Base-by-base conservation (phyloP, 1,284 basidiomycete species). In the Ceratobasidium sp. region DNA sequence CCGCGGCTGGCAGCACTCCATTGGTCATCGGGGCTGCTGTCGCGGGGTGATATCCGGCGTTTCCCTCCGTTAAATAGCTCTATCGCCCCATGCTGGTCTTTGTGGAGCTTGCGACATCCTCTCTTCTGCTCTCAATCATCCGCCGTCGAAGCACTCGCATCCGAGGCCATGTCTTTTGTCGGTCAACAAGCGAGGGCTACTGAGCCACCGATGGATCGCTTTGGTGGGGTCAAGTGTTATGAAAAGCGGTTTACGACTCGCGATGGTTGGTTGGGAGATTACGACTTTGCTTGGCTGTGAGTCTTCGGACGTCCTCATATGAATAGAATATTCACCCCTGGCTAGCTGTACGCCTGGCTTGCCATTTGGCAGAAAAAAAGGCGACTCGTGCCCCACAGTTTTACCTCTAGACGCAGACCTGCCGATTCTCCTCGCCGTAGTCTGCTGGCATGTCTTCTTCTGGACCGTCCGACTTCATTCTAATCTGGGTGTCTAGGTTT, bases 341-440 rank as follows among this genome's bases (percentile, higher is more conserved):
- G n/a, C 8, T 38, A 74, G 71, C 23, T 80, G 92, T 81, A 88
- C 85, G 30, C 93, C 93, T 1, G 85, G 86, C 0, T 84, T 93
- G 2, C 93, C 92, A 0, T 92, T 89, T 81, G 80, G 82, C 84
- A 71, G n/a, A 82, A 80, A 84, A 82, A 59, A 85, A 81, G 71
- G 80, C 82, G 4, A 85, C 86, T 3, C 81, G 82, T 5, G 82
- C 85, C 27, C 90, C 93, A 0, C 93, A 93, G 0, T 95, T 95
- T 95, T 95, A 84, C 94, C 90, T 0, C 85, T 95, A 5, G 88
- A 94, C 67, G 88, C 88, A 41, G 90, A 93, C 16, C 84, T 95
- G 5, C 94, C 93, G n/a, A 86, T 94, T 41, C 80, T 91, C 1
- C 87, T 95, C 7, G 92, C 92, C 0, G 88, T 93, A 41, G 86